Evolutionary conservation across 1,139 yeast species (phyloP).

Genomic region (Pneumocystis murina): DNA sequence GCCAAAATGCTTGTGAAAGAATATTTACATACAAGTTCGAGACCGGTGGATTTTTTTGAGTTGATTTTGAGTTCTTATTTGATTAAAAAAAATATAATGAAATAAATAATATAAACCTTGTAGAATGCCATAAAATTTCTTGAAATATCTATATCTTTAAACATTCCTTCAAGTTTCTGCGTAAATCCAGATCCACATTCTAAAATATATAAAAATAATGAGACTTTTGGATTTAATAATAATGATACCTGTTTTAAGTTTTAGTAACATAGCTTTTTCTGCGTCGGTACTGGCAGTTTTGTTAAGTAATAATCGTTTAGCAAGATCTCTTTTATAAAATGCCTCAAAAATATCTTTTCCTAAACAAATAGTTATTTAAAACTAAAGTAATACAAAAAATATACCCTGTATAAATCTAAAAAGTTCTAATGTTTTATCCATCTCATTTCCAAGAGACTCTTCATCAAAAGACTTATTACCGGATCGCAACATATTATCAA

Average conservation of each 20-base stretch:
- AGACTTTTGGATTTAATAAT: background rate
- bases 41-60: conserved; percentile 9
- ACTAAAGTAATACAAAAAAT: background rate
- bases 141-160: conserved; percentile 23
- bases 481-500: conserved; percentile 22
- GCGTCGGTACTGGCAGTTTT: conserved; percentile 19
- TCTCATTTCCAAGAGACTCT: conserved; percentile 15
- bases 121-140: conserved; percentile 16
- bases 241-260: conserved; percentile 16
- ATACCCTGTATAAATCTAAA: conserved; percentile 20
- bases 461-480: conserved; percentile 17
- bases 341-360: conserved; percentile 26
- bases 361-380: conserved; percentile 8
- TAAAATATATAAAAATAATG: background rate
- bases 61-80: conserved; percentile 11
- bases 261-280: conserved; percentile 20
- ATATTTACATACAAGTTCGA: conserved; percentile 21
- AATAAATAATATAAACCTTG: conserved; percentile 9
- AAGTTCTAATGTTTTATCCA: conserved; percentile 17
- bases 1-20: conserved; percentile 23
- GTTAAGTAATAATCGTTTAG: conserved; percentile 25
- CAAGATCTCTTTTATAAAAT: conserved; percentile 25
- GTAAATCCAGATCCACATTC: conserved; percentile 25
- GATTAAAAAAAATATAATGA: background rate
- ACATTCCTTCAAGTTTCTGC: conserved; percentile 24